These are phyloP conservation scores for Skeletonema potamos DNA, from an alignment of 108 stramenopile species.

Conservation along the genomic window DNA sequence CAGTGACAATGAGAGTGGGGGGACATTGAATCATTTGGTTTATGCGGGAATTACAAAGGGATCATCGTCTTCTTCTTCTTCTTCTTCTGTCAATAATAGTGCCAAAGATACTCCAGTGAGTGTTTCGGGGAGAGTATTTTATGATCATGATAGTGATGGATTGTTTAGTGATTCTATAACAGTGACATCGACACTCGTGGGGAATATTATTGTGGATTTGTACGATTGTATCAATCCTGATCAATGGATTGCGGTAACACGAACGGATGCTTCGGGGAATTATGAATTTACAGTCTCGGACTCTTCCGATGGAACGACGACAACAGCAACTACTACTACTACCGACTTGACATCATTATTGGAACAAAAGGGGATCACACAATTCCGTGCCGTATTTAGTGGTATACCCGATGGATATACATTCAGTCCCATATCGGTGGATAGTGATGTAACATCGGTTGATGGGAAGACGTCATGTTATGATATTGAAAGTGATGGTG, in stretches of 20 bases:
- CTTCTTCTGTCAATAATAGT: too few relatives aligned
- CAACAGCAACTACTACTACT: neutral
- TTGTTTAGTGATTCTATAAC: neutral
- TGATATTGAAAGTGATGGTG: constrained; percentile 19
- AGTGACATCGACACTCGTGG: neutral
- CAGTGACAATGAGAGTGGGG: neutral
- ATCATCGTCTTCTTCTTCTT: too few relatives aligned
- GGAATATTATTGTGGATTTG: constrained; percentile 31
- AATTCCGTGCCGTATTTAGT: constrained; percentile 21
- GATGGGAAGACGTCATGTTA: constrained; percentile 21
- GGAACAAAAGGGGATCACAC: neutral
- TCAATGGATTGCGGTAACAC: constrained; percentile 24
- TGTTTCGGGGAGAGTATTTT: neutral
- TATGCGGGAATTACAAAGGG: neutral
- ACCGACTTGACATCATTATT: constrained; percentile 11
- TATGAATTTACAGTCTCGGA: constrained; percentile 5
- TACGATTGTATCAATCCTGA: constrained; percentile 21
- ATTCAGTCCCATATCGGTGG: constrained; percentile 6
- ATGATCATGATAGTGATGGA: neutral
- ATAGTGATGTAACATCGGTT: constrained; percentile 17
- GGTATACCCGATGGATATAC: neutral
- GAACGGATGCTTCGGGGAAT: constrained; percentile 19
- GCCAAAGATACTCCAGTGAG: neutral
- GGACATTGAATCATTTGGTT: neutral
- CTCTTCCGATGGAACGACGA: too few relatives aligned